A percentile compares a stretch with the other conserved stretches of the same genome.
phyloP scores from a whole-genome alignment of 2,329 filamentous ascomycete genomes.

The Fusarium austroafricanum region DNA sequence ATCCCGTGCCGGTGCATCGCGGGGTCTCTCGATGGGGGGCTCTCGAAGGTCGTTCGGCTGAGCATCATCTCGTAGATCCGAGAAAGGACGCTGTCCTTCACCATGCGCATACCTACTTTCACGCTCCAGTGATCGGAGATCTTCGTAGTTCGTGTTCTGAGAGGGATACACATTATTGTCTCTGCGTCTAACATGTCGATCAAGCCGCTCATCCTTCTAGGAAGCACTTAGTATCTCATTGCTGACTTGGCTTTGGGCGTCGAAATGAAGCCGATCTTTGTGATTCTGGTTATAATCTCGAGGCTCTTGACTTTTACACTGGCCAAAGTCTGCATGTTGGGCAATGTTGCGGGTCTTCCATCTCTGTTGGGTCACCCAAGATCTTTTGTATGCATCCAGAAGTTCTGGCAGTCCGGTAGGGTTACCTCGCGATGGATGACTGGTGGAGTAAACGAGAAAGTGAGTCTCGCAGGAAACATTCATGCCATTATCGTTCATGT shows the following conservation, averaged over 20 bases:
- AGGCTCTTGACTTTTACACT: rapidly evolving
- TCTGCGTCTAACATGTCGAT: neutral
- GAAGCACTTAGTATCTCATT: neutral
- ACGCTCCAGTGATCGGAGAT: no score
- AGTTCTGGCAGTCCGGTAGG: neutral
- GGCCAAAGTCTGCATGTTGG: rapidly evolving
- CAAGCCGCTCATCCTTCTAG: neutral
- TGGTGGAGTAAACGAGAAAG: neutral
- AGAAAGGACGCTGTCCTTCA: neutral
- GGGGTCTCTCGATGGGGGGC: neutral
- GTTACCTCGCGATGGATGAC: neutral
- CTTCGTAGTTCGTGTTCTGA: no score
- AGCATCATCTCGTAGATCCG: no score
- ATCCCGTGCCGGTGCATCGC: neutral
- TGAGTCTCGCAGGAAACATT: neutral
- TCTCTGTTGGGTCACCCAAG: neutral
- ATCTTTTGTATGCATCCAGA: neutral
- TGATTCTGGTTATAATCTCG: rapidly evolving
- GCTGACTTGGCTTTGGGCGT: neutral
- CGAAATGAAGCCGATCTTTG: rapidly evolving
- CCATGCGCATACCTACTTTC: no score
- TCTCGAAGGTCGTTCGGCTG: neutral
- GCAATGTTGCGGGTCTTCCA: rapidly evolving
- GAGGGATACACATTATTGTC: no score
- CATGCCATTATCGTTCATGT: neutral